Conservation (phyloP, 805 yeast genomes). For the Monosporozyma unispora region DNA sequence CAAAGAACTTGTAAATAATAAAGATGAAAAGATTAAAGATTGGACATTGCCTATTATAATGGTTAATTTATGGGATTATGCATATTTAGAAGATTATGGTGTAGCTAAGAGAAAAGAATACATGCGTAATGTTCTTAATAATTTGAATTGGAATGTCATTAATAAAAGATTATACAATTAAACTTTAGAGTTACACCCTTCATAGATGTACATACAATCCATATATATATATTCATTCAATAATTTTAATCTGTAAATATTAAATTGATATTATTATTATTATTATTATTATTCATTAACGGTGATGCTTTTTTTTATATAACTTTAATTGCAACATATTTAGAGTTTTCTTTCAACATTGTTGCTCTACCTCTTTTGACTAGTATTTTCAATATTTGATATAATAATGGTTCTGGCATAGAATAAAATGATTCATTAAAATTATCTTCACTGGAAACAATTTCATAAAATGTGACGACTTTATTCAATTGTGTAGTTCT, state of each 20-base stretch:
- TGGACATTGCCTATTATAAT: constrained; percentile 58
- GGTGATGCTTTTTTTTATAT: constrained; percentile 31
- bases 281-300: neutral
- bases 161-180: constrained; percentile 34
- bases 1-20: constrained; percentile 25
- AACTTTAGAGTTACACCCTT: neutral
- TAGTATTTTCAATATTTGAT: constrained; percentile 46
- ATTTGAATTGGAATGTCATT: constrained; percentile 77
- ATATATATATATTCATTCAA: neutral
- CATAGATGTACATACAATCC: neutral
- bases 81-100: constrained; percentile 82
- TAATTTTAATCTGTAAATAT: neutral
- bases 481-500: constrained; percentile 68
- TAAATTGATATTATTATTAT: too few relatives aligned
- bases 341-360: constrained; percentile 55
- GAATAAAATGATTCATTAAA: constrained; percentile 49
- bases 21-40: constrained; percentile 37
- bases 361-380: constrained; percentile 67
- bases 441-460: constrained; percentile 56
- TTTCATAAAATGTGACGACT: constrained; percentile 74
- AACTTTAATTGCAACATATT: constrained; percentile 71
- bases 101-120: constrained; percentile 61
- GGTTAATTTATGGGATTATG: constrained; percentile 80
- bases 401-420: constrained; percentile 49
- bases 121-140: constrained; percentile 64